These are phyloP conservation scores for Stylonectria norvegica DNA, from an alignment of 2,329 filamentous ascomycete genomes.

Conservation along the genomic window DNA sequence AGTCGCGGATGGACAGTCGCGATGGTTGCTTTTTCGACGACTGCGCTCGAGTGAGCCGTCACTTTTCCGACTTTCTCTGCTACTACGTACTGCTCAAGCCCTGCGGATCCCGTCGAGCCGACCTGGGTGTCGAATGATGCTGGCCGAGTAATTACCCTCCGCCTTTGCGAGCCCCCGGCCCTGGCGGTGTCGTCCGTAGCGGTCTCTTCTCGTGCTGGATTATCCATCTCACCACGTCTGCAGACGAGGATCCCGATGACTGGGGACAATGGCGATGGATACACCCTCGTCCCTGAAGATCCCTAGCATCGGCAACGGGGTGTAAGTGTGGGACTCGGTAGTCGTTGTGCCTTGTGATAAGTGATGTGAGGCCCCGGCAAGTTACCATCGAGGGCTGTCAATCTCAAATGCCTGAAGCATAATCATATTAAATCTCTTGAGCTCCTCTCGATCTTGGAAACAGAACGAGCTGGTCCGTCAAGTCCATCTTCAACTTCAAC, in stretches of 20 bases:
- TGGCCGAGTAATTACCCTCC: too few species aligned
- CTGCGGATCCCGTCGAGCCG: too few species aligned
- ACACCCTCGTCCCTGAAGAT: conserved; percentile 6
- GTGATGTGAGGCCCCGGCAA: conserved; percentile 8
- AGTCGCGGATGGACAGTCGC: conserved; percentile 12
- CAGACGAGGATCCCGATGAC: conserved; percentile 2
- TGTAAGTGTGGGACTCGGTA: conserved; percentile 9
- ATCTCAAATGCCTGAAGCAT: neutral
- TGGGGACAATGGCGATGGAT: conserved; percentile 2
- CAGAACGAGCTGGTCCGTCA: conserved; percentile 1
- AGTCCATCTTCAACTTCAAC: conserved; percentile 8
- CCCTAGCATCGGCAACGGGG: conserved; percentile 4
- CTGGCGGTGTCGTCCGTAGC: conserved; percentile 7
- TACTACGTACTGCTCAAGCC: too few species aligned
- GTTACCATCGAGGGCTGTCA: neutral
- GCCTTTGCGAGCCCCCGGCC: conserved; percentile 13
- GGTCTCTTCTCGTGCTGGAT: conserved; percentile 7
- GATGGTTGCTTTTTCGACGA: neutral
- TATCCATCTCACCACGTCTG: conserved; percentile 1
- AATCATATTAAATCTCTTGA: conserved; percentile 16
- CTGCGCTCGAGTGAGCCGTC: conserved; percentile 15
- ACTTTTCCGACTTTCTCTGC: conserved; percentile 12
- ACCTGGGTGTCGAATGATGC: conserved; percentile 20
- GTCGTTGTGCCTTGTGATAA: conserved; percentile 4
- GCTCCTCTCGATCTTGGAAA: conserved; percentile 7